phyloP scores from a whole-genome alignment of 306 rosid genomes.

The Corylus americana region DNA sequence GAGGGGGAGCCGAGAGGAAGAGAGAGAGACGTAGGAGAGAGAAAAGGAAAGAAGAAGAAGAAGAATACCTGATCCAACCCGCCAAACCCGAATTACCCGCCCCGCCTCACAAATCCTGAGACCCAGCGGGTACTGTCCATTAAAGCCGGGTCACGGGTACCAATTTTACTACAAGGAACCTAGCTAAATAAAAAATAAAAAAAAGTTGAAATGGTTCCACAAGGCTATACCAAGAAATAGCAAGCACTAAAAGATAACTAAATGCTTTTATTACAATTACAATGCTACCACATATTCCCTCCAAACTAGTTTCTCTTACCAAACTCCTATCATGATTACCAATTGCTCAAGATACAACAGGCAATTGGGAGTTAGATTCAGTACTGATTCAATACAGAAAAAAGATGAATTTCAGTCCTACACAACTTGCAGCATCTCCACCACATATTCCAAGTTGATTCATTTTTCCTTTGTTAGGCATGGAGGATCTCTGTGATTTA shows the following conservation, averaged over 20 bases:
- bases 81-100: no score
- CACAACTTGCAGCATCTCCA: background rate
- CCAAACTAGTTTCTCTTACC: background rate
- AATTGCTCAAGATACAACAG: background rate
- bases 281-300: background rate
- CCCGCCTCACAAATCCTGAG: no score
- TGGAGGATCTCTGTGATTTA: no score
- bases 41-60: no score
- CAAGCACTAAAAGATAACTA: background rate
- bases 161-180: background rate
- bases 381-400: background rate
- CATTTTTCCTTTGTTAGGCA: no score
- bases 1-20: no score
- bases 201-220: background rate
- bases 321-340: background rate
- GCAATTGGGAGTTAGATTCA: background rate
- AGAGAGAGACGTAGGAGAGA: no score
- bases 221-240: background rate
- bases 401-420: background rate
- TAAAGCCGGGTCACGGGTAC: no score
- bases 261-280: background rate
- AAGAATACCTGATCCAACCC: no score
- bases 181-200: background rate
- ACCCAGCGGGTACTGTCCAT: no score
- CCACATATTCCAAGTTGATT: background rate